These are phyloP conservation scores for Coffea eugenioides DNA, from an alignment of 257 asterid genomes.

Conservation along the genomic window DNA sequence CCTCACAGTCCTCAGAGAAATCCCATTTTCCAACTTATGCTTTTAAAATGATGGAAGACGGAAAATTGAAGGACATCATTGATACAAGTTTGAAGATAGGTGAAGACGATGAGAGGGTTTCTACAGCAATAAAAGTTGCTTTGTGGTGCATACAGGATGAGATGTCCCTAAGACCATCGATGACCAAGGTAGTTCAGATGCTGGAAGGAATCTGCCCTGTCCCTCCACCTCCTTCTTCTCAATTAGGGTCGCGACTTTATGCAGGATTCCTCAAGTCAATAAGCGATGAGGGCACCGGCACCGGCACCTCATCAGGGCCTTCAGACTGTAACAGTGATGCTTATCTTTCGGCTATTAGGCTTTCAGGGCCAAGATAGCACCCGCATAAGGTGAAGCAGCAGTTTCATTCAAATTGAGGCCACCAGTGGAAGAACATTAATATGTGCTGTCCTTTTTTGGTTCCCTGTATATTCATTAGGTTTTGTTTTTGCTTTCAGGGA, in stretches of 20 bases:
- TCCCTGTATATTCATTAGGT: slow-evolving; percentile 23
- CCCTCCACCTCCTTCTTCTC: slow-evolving; percentile 59
- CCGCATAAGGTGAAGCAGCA: slow-evolving; percentile 7
- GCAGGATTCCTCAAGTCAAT: slow-evolving; percentile 54
- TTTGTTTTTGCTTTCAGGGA: slow-evolving; percentile 26
- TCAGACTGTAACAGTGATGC: slow-evolving; percentile 82
- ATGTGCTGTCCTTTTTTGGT: slow-evolving; percentile 14
- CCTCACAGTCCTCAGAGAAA: slow-evolving; percentile 60
- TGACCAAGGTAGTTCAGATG: slow-evolving; percentile 94
- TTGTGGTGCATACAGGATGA: slow-evolving; percentile 98
- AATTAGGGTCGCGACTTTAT: slow-evolving; percentile 61
- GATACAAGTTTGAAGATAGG: slow-evolving; percentile 53
- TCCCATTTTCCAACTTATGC: slow-evolving; percentile 84
- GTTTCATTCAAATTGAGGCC: slow-evolving; percentile 3
- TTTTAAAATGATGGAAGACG: slow-evolving; percentile 84
- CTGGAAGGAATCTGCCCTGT: slow-evolving; percentile 81
- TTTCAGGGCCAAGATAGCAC: slow-evolving; percentile 92
- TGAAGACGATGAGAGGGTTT: slow-evolving; percentile 67
- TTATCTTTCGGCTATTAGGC: slow-evolving; percentile 72
- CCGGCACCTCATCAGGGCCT: slow-evolving; percentile 69
- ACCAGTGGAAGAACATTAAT: slow-evolving; percentile 24
- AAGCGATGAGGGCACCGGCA: slow-evolving; percentile 58
- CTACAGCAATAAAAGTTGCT: slow-evolving; percentile 65
- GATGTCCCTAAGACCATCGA: slow-evolving; percentile 76
- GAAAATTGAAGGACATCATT: slow-evolving; percentile 63